Base-by-base conservation (phyloP, 495 filamentous ascomycete species). In the Xylaria palmicola region DNA sequence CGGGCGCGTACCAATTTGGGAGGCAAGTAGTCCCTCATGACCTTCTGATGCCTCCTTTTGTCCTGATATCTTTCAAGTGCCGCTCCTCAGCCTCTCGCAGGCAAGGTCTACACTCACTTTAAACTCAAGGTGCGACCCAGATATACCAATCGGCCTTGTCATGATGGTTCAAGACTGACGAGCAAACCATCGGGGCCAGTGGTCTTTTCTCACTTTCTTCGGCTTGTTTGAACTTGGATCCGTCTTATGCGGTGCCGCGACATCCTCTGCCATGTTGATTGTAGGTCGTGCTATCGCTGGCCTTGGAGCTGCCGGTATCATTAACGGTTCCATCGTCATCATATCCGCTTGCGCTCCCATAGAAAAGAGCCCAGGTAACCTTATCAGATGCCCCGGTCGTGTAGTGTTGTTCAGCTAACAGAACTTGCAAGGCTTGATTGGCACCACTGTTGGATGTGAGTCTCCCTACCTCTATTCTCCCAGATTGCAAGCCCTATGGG, bases 261-360 rank as follows among this genome's bases (percentile, higher is more conserved):
- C 68, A 0, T 74, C 67, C 5, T 80, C 78, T 7, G 55, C 43
- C 19, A 75, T 77, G 44, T 63, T 84, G 15, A 83, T 84, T 32
- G 63, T 77, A 20, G 81, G 82, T 1, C 74, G 81, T 19, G 79
- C 78, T 12, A 63, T 85, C 13, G 81, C 81, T 20, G 82, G 82
- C 47, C 26, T 77, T 27, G 80, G 75, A 0, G 47, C 68, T 5
- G 64, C 73, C 1, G 74, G 82, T 0, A 60, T 86, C 5, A 63
- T 72, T 30, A 85, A 79, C 60, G 81, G 82, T 10, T 69, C 69
- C 10, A 62, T 83, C 1, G 80, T 75, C 6, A 84, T 85, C 32
- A 50, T 85, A 26, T 67, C 37, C 13, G 6, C 6, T 40, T 40
- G 6, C 6, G 37, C 13, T 7, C 37, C 75, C 0, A 72, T 76